A percentile compares a stretch with the other conserved stretches of the same genome.
phyloP scores from a whole-genome alignment of 495 filamentous ascomycete genomes.

The Tuber umbilicatum region DNA sequence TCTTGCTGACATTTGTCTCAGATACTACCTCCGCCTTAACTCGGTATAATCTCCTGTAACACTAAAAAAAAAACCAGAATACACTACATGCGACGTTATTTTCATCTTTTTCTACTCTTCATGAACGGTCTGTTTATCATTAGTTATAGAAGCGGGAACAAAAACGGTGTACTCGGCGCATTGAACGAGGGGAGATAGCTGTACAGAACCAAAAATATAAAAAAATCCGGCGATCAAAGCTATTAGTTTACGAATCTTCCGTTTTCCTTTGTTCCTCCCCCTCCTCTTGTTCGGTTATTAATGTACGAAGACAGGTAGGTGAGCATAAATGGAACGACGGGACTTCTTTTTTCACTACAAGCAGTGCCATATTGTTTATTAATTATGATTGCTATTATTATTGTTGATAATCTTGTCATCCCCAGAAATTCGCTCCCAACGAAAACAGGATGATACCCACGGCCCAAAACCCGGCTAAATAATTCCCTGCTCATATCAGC shows the following conservation, averaged over 20 bases:
- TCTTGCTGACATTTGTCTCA: slow-evolving; percentile 18
- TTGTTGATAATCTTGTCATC: neutral
- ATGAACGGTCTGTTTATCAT: slow-evolving; percentile 5
- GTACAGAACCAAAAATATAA: neutral
- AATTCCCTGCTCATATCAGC: neutral
- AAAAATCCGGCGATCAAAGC: neutral
- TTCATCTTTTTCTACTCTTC: neutral
- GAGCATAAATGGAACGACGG: neutral
- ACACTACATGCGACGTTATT: neutral
- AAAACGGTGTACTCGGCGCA: slow-evolving; percentile 1
- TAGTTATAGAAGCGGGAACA: slow-evolving; percentile 5
- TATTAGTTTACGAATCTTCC: neutral
- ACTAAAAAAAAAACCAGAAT: neutral
- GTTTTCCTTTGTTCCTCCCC: neutral
- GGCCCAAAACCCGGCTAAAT: neutral
- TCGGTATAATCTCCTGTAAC: slow-evolving; percentile 12
- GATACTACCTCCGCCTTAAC: slow-evolving; percentile 37
- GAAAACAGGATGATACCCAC: neutral
- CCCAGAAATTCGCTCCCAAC: neutral
- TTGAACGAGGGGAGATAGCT: neutral
- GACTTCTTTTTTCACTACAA: neutral
- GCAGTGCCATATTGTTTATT: neutral
- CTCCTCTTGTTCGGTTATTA: neutral
- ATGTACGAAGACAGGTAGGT: neutral
- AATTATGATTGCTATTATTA: neutral